A percentile compares a stretch with the other conserved stretches of the same genome.
Conservation (phyloP, 2,329 filamentous ascomycete genomes). For the Trichophaea hybrida region DNA sequence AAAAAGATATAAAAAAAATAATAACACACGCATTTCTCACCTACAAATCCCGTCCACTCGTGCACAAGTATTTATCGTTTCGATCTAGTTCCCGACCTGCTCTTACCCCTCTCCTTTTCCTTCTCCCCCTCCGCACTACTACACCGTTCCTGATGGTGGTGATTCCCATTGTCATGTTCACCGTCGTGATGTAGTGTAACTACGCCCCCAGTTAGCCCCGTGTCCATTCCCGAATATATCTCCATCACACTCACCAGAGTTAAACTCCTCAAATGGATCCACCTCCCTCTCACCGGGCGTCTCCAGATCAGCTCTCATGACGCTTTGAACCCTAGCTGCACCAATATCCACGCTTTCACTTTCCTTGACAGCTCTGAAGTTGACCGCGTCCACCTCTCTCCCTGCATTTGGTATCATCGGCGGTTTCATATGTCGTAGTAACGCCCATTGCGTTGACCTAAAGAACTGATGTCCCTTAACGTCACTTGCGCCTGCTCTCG, state of each 20-base stretch:
- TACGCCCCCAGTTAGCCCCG: constrained; percentile 10
- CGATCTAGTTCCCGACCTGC: background rate
- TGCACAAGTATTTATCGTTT: background rate
- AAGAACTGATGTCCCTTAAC: constrained; percentile 96
- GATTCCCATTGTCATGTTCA: constrained; percentile 39
- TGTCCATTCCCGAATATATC: background rate
- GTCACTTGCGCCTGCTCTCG: constrained; percentile 86
- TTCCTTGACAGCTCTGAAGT: constrained; percentile 97
- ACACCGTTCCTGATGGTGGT: background rate
- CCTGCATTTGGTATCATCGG: constrained; percentile 90
- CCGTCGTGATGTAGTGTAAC: constrained; percentile 95
- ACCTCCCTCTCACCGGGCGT: constrained; percentile 65
- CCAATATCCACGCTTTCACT: constrained; percentile 83
- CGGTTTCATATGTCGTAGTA: constrained; percentile 94
- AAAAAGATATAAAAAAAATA: background rate
- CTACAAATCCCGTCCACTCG: background rate
- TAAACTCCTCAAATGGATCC: constrained; percentile 97
- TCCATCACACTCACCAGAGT: constrained; percentile 34
- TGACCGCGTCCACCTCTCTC: constrained; percentile 80
- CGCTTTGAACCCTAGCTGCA: constrained; percentile 41
- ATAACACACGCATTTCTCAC: background rate
- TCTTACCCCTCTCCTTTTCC: background rate
- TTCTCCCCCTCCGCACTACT: background rate
- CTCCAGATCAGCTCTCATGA: constrained; percentile 62
- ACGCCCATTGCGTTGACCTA: constrained; percentile 85